Conservation (phyloP, 2,329 filamentous ascomycete genomes). For the Bipolaris sorokiniana region DNA sequence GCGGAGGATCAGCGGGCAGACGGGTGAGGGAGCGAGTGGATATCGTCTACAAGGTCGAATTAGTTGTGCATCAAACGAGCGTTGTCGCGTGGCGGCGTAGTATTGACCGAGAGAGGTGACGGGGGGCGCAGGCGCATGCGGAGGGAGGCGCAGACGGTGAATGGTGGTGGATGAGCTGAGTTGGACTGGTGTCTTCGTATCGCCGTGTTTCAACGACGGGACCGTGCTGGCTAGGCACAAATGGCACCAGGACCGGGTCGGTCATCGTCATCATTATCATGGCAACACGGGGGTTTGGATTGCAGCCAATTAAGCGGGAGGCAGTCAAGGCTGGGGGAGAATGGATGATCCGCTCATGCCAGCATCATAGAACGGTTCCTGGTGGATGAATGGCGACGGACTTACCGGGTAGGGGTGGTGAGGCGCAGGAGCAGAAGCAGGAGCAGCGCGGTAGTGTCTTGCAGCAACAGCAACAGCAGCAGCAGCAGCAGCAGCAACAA, state of each 20-base stretch:
- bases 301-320: neutral
- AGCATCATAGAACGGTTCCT: neutral
- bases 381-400: neutral
- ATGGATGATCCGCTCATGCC: too few species aligned
- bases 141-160: neutral
- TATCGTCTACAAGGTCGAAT: constrained; percentile 13
- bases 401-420: constrained; percentile 26
- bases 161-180: constrained; percentile 12
- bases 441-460: constrained; percentile 9
- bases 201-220: constrained; percentile 18
- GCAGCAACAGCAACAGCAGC: neutral
- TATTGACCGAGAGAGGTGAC: constrained; percentile 6
- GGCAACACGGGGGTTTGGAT: neutral
- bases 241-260: neutral
- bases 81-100: constrained; percentile 5
- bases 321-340: too few species aligned
- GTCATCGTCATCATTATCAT: neutral
- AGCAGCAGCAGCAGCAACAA: neutral
- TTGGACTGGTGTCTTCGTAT: constrained; percentile 12
- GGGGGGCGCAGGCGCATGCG: constrained; percentile 2
- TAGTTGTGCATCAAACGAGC: neutral
- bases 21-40: constrained; percentile 8
- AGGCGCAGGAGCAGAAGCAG: constrained; percentile 6
- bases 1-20: constrained; percentile 9
- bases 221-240: constrained; percentile 6